These are phyloP conservation scores for Cupressus sempervirens DNA, from an alignment of 75 land plant species.

Conservation along the genomic window DNA sequence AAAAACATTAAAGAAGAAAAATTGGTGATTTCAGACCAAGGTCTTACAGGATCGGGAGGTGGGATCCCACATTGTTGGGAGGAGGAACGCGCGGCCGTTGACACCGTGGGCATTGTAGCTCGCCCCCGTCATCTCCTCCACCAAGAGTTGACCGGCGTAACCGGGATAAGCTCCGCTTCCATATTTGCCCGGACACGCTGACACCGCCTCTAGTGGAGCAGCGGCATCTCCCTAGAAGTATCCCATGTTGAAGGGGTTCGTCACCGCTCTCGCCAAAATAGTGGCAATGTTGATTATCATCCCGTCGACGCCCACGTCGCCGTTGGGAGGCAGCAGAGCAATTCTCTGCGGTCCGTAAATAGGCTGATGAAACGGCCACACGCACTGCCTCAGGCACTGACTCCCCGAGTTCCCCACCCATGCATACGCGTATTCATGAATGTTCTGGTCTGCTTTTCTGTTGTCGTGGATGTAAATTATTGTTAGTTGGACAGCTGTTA, in stretches of 20 bases:
- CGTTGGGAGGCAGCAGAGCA: slow-evolving; percentile 30
- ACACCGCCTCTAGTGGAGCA: slow-evolving; percentile 61
- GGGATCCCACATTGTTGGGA: slow-evolving; percentile 73
- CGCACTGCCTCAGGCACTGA: slow-evolving; percentile 21
- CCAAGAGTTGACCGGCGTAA: slow-evolving; percentile 51
- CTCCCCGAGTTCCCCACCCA: slow-evolving; percentile 8
- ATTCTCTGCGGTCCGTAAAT: slow-evolving; percentile 12
- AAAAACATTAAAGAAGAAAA: too few relatives aligned
- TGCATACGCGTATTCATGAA: not conserved
- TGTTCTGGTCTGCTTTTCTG: not conserved
- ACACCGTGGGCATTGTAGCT: slow-evolving; percentile 72
- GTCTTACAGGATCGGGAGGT: slow-evolving; percentile 43
- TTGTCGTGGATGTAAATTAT: too few relatives aligned
- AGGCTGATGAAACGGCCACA: slow-evolving; percentile 22
- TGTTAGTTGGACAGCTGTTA: too few relatives aligned
- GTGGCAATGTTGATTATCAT: slow-evolving; percentile 63
- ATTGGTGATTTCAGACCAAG: not conserved
- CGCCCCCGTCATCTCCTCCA: slow-evolving; percentile 49
- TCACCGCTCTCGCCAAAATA: slow-evolving; percentile 55
- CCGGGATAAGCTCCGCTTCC: slow-evolving; percentile 75
- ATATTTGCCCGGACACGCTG: slow-evolving; percentile 68
- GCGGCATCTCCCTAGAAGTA: slow-evolving; percentile 55
- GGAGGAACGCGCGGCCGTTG: slow-evolving; percentile 48
- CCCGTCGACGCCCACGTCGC: slow-evolving; percentile 67
- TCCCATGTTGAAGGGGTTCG: slow-evolving; percentile 62